Evolutionary conservation across 2,329 filamentous ascomycete genomes (phyloP), one percentile per base, ranked within the genome.

Genomic region (Colletotrichum coccodes): DNA sequence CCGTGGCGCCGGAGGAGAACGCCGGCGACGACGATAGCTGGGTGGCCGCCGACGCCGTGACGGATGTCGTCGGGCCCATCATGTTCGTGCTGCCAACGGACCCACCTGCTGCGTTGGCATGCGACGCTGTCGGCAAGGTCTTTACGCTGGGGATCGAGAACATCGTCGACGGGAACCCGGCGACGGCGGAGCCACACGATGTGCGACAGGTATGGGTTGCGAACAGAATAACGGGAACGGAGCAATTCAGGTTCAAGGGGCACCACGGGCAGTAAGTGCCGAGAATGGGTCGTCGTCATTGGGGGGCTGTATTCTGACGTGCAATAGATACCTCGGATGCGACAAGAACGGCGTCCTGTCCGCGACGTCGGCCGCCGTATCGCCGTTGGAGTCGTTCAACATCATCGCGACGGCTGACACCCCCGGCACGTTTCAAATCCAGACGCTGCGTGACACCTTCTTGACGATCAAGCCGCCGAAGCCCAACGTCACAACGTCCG

Each of bases 161-260:
- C 77, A 91, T 97, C 40, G 88, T 97, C 69, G 95, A 98, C 65
- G 90, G 86, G 30, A 92, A 97, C 77, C 88, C 93, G 3, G 79
- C 86, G n/a, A 97, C 90, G 6, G 94, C 95, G 9, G 96, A 99
- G 81, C 96, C 96, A 57, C 95, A 98, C 79, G 95, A 98, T 79
- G 95, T 98, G 69, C 87, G 95, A 70, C 95, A 98, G 83, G 96
- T 99, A 18, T 99, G 95, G 93, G 89, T 98, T 72, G 94, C 93
- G 69, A 97, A 92, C 74, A 89, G 88, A 72, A 91, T 98, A 14
- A 89, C 91, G 0, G 95, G 95, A 4, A 95, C 92, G 1, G 93
- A 97, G 71, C 86, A 87, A 38, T 91, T 94, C 73, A 92, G 92
- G 66, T 93, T 99, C 79, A 98, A 97, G 81, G 94, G 94, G 0